Evolutionary conservation across 2,329 filamentous ascomycete species (phyloP).

Genomic region (Zasmidium citrigriseum): DNA sequence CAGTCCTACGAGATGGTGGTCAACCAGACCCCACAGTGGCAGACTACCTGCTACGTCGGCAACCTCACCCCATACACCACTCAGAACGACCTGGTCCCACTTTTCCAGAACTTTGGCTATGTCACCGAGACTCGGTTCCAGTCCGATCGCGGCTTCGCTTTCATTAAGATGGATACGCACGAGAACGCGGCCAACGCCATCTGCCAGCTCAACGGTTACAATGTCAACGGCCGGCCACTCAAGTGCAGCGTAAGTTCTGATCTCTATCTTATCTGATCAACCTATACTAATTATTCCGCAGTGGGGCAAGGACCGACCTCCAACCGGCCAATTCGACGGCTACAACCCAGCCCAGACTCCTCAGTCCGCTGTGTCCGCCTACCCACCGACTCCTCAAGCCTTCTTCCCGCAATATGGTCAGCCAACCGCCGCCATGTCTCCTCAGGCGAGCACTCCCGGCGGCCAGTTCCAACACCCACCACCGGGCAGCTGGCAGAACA

Average conservation of each 20-base stretch:
- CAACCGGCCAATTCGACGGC: conserved; percentile 78
- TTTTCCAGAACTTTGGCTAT: conserved; percentile 98
- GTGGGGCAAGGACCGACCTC: conserved; percentile 99
- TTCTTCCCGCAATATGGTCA: conserved; percentile 96
- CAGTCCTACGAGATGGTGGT: conserved; percentile 98
- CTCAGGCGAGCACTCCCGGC: conserved; percentile 43
- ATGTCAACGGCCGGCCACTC: conserved; percentile 91
- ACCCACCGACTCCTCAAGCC: conserved; percentile 69
- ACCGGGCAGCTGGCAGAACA: conserved; percentile 61
- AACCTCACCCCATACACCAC: conserved; percentile 98
- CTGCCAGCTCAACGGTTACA: conserved; percentile 96
- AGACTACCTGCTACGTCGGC: conserved; percentile 97
- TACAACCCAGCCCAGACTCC: conserved; percentile 73
- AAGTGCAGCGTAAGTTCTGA: conserved; percentile 92
- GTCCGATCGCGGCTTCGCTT: conserved; percentile 94
- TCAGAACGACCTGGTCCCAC: conserved; percentile 91
- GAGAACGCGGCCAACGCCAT: conserved; percentile 99
- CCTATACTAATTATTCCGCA: conserved; percentile 46
- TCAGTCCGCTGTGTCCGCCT: conserved; percentile 65
- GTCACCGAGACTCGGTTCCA: conserved; percentile 98
- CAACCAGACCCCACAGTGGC: conserved; percentile 92
- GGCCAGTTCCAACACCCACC: conserved; percentile 65
- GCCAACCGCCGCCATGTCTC: conserved; percentile 62
- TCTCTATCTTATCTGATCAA: not conserved
- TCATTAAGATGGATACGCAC: conserved; percentile 98